Base-by-base conservation (phyloP, 75 land plant species). In the Chamaecyparis obtusa region DNA sequence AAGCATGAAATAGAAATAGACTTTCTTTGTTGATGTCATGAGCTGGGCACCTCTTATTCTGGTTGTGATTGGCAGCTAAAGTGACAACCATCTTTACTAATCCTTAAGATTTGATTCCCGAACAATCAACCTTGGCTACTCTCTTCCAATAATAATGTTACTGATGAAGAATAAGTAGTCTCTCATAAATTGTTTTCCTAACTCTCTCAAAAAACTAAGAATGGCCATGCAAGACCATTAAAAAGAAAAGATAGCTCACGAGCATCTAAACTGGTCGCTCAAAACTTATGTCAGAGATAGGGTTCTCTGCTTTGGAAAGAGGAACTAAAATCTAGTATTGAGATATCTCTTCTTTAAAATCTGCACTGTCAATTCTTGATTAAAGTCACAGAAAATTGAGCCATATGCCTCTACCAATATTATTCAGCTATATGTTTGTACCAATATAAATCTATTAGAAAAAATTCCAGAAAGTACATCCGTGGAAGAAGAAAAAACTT, bases 1-100 rank as follows among this genome's bases (percentile, higher is more conserved):
- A 21, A 69, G 83, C 76, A 2, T 37, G 84, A 72, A 86, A 86
- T 30, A 83, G 85, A 86, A 44, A 44, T 44, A 44, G 48, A 80
- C 36, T 36, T 44, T 72, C 67, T 54, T 84, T 55, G 85, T 36
- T 84, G 64, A 54, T 54, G 85, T 86, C 88, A 87, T 55, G 32
- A 88, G 90, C 90, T 87, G 88, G 89, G 86, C 90, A 89, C 90
- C 90, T 88, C 90, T 72, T 56, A 67, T 72, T 89, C 78, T 77
- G 88, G 89, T 84, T 88, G 90, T 80, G 83, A 80, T 80, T 80
- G 83, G 83, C 83, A 80, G 85, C 85, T 48, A 64, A 84, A 51
- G 85, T 84, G 36, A 84, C 85, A 84, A 33, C 85, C 57, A 36
- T 36, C 85, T 56, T 84, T 56, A 33, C 64, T 84, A 84, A 81